phyloP scores from a whole-genome alignment of 306 rosid genomes.

The Trichosanthes truncata region DNA sequence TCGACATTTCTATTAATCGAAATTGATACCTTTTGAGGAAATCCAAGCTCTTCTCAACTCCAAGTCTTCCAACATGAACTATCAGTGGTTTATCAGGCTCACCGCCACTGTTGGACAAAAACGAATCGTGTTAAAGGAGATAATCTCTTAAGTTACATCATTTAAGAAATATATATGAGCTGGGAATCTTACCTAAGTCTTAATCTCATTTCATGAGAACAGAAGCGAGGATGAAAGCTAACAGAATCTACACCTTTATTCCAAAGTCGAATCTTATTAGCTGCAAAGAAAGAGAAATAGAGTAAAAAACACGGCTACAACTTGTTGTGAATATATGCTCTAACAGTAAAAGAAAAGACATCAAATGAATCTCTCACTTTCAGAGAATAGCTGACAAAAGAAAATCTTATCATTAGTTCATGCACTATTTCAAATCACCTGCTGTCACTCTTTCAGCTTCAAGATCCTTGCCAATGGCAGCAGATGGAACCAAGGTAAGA shows the following conservation, averaged over 20 bases:
- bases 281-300: slow-evolving; percentile 30
- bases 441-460: slow-evolving; percentile 66
- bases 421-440: slow-evolving; percentile 40
- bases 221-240: slow-evolving; percentile 74
- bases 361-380: not conserved
- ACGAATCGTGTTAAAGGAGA: slow-evolving; percentile 8
- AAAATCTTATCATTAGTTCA: not conserved
- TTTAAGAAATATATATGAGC: slow-evolving; percentile 8
- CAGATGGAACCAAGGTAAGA: slow-evolving; percentile 91
- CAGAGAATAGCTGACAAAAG: not conserved
- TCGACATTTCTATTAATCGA: not conserved
- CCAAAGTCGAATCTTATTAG: slow-evolving; percentile 93
- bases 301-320: not conserved
- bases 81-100: slow-evolving; percentile 89
- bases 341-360: not conserved
- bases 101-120: slow-evolving; percentile 44
- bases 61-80: slow-evolving; percentile 92
- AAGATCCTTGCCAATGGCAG: slow-evolving; percentile 81
- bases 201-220: slow-evolving; percentile 74
- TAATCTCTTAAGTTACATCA: slow-evolving; percentile 4
- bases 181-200: slow-evolving; percentile 48
- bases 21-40: slow-evolving; percentile 61
- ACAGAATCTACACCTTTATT: slow-evolving; percentile 94
- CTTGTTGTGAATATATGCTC: not conserved
- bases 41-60: slow-evolving; percentile 96